Evolutionary conservation across 1,284 basidiomycete species (phyloP).

Genomic region (Trichosporon sp.): DNA sequence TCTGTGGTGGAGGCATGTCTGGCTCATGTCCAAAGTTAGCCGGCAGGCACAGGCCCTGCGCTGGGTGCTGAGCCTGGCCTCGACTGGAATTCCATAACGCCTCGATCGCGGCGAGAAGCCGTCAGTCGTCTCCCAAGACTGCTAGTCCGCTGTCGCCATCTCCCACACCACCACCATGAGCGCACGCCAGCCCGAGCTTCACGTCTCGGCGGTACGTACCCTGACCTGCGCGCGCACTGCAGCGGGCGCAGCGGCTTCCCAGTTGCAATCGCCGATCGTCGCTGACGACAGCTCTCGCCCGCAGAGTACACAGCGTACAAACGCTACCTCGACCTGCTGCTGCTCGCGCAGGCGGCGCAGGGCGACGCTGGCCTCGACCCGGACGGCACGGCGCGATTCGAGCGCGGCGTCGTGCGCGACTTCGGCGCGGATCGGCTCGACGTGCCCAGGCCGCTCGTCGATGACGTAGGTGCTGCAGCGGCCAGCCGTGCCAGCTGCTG

Average conservation of each 20-base stretch:
- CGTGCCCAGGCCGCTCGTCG: constrained; percentile 10
- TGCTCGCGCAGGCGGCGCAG: constrained; percentile 12
- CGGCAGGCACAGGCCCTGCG: background rate
- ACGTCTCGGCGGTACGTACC: constrained; percentile 15
- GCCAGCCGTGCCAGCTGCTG: background rate
- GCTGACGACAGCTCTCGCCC: constrained; percentile 21
- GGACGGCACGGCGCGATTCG: constrained; percentile 19
- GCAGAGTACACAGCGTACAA: constrained; percentile 21
- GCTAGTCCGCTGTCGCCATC: background rate
- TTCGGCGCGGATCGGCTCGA: constrained; percentile 17
- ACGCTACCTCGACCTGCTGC: constrained; percentile 25
- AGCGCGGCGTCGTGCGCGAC: constrained; percentile 12
- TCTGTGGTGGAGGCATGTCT: constrained; percentile 1
- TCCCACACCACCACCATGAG: constrained; percentile 5
- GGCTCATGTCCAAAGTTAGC: background rate
- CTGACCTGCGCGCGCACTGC: background rate
- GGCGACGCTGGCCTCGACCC: constrained; percentile 10
- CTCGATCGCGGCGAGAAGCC: background rate
- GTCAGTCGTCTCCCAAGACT: background rate
- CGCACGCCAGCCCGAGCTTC: constrained; percentile 13
- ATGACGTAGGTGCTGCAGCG: constrained; percentile 20
- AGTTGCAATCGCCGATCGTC: too few species aligned
- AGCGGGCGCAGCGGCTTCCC: background rate
- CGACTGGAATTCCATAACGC: background rate
- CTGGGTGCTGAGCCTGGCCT: background rate